Base-by-base conservation (phyloP, 306 rosid genomes). In the Castanopsis chinensis region DNA sequence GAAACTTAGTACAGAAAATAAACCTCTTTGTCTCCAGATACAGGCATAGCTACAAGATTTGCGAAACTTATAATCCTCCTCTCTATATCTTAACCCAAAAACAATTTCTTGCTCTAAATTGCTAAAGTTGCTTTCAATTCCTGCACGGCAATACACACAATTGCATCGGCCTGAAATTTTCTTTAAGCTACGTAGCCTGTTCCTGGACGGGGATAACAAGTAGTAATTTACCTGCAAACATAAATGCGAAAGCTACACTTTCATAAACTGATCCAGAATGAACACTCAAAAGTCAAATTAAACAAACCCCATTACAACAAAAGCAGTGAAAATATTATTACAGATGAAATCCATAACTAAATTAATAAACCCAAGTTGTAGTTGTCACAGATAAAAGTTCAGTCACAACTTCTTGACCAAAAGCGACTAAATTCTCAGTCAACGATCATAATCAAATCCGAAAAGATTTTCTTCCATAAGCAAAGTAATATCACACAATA, bases 1-100 rank as follows among this genome's bases (percentile, higher is more conserved):
- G 91, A 80, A 78, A 81, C 69, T 88, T 85, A 77, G 88, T 85
- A 85, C 79, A 81, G 84, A 89, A 89, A 84, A 49, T 80, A 86
- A 86, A 86, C 91, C 98, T 93, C 98, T 90, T 93, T 91, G 61
- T 87, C 84, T 85, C 92, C 98, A 52, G 94, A 88, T 45, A 90
- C 87, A 15, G 95, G 93, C 97, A 91, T 91, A 92, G 76, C 83
- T 89, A 86, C 92, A 83, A 80, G 60, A 76, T 85, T 74, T 57
- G 83, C 77, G 80, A 83, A 82, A 74, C 86, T 84, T 83, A 78
- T 78, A 59, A 77, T 69, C 72, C 81, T 71, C 75, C 69, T 74
- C 65, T 79, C 70, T 59, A 76, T 72, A 76, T 72, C 79, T 83
- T 80, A 41, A 78, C 63, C 56, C 72, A 75, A 79, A 68, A 80